Base-by-base conservation (phyloP, 75 land plant species). In the Sequoia sempervirens region DNA sequence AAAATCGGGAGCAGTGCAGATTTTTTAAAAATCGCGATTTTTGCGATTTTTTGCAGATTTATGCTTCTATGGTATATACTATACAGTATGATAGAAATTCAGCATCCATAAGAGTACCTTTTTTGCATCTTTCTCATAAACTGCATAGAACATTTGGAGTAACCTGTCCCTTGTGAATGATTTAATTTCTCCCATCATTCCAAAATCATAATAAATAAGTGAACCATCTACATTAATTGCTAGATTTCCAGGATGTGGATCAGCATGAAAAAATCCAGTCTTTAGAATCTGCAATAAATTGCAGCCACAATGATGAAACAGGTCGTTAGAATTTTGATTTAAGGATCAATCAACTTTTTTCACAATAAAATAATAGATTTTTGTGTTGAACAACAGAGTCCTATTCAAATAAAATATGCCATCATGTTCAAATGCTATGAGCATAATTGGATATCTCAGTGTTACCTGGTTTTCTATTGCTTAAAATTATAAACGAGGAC, bases 131-230 rank as follows among this genome's bases (percentile, higher is more conserved):
- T 97, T 94, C 80, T 97, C 99, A 85, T 97, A 97, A 41, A 97
- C 92, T 69, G 99, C 94, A 87, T 97, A 97, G 89, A 97, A 95
- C 88, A 97, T 87, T 30, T 95, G 93, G 10, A 97, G 92, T 85
- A 97, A 83, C 82, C 94, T 94, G 86, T 95, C 94, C 61, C 88
- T 82, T 7, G 98, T 97, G 80, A 95, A 97, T 23, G 93, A 82
- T 83, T 97, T 96, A 14, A 97, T 97, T 70, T 97, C 99, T 36
- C 99, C 99, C 99, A 97, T 97, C 99, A 97, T 97, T 40, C 99
- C 99, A 87, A 96, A 97, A 85, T 97, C 99, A 89, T 97, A 97
- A 84, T 97, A 97, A 46, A 97, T 97, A 37, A 97, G 88, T 34
- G 98, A 87, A 81, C 96, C 95, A 91, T 97, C 99, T 15, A 72